phyloP scores from a whole-genome alignment of 108 stramenopile species.

The Bacterosira constricta region DNA sequence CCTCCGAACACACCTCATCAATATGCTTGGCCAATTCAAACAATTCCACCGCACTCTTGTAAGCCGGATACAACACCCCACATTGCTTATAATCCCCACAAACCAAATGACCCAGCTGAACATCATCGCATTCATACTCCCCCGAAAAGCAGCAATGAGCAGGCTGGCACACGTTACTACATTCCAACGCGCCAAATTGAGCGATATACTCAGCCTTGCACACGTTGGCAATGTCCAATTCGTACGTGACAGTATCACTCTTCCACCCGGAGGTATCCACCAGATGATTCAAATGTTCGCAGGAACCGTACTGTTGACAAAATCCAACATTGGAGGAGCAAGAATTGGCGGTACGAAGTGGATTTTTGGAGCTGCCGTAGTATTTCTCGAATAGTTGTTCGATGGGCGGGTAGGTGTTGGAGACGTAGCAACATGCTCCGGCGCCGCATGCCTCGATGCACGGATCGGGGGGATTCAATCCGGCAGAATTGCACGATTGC shows the following conservation, averaged over 20 bases:
- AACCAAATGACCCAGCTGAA: slow-evolving; percentile 26
- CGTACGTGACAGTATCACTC: slow-evolving; percentile 13
- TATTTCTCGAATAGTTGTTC: slow-evolving; percentile 29
- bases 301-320: slow-evolving; percentile 44
- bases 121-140: slow-evolving; percentile 24
- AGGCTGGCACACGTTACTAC: slow-evolving; percentile 41
- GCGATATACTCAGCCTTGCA: slow-evolving; percentile 40
- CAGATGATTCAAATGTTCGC: slow-evolving; percentile 35
- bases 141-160: slow-evolving; percentile 44
- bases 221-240: slow-evolving; percentile 14
- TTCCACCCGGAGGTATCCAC: slow-evolving; percentile 31
- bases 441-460: slow-evolving; percentile 32
- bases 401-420: slow-evolving; percentile 20
- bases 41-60: slow-evolving; percentile 8
- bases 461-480: slow-evolving; percentile 20
- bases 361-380: slow-evolving; percentile 4
- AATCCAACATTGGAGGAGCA: slow-evolving; percentile 34
- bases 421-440: slow-evolving; percentile 36
- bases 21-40: slow-evolving; percentile 25
- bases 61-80: slow-evolving; percentile 29
- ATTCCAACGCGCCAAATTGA: slow-evolving; percentile 35
- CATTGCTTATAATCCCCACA: slow-evolving; percentile 28
- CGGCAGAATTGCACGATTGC: slow-evolving; percentile 28
- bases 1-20: slow-evolving; percentile 25
- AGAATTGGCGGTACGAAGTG: neutral